Evolutionary conservation across 495 filamentous ascomycete genomes (phyloP).

Genomic region (Penicillium lividum): DNA sequence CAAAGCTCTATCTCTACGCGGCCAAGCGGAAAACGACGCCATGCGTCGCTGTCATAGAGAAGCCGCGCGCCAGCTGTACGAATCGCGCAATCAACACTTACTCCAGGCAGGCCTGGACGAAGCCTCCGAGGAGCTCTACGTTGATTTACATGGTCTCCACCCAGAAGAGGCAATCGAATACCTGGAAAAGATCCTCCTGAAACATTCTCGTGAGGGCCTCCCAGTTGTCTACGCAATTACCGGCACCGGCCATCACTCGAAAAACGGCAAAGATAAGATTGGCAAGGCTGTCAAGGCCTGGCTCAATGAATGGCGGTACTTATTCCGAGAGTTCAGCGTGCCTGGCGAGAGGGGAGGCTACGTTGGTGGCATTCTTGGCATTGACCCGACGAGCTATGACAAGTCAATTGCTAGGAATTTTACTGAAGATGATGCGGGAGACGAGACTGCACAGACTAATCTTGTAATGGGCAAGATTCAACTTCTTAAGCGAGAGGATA

Average conservation of each 20-base stretch:
- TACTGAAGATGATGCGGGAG: constrained; percentile 24
- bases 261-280: constrained; percentile 98
- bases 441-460: constrained; percentile 25
- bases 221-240: constrained; percentile 93
- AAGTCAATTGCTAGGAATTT: constrained; percentile 49
- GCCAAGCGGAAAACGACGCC: constrained; percentile 92
- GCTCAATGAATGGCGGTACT: constrained; percentile 93
- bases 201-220: constrained; percentile 66
- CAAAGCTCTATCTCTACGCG: constrained; percentile 89
- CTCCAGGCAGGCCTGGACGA: constrained; percentile 40
- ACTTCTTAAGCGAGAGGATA: constrained; percentile 47
- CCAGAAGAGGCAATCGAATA: constrained; percentile 97
- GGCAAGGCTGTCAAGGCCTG: constrained; percentile 90
- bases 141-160: constrained; percentile 94
- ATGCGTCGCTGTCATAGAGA: constrained; percentile 98
- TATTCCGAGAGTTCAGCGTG: constrained; percentile 94
- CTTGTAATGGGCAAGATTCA: constrained; percentile 50
- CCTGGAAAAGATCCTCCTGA: constrained; percentile 79
- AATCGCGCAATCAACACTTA: constrained; percentile 84
- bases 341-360: constrained; percentile 78
- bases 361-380: constrained; percentile 90
- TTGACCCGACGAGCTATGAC: constrained; percentile 89
- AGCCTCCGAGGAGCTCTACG: constrained; percentile 72
- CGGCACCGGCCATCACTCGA: constrained; percentile 95
- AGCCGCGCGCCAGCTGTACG: constrained; percentile 87